Percentiles rank a stretch among this genome's conserved stretches.
These are phyloP conservation scores for Ballota nigra DNA, from an alignment of 257 asterid species.

Conservation along the genomic window DNA sequence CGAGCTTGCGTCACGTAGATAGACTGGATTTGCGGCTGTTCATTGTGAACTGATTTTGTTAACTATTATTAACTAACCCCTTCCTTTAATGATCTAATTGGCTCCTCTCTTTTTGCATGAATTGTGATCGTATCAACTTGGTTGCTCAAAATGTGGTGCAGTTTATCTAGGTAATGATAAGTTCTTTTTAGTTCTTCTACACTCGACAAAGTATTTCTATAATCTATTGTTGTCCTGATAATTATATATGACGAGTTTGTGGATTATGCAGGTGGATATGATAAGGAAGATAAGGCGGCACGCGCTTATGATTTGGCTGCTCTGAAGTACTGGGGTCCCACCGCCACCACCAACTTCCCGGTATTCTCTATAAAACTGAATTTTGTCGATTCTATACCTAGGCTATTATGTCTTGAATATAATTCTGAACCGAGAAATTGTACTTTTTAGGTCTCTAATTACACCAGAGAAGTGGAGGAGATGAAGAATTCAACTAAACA, in stretches of 20 bases:
- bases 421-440: slow-evolving; percentile 3
- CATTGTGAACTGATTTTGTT: neutral
- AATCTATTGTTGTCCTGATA: neutral
- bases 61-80: neutral
- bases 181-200: neutral
- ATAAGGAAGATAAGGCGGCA: slow-evolving; percentile 92
- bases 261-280: slow-evolving; percentile 73
- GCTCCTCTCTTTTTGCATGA: slow-evolving; percentile 36
- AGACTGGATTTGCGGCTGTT: neutral
- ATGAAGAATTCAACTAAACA: slow-evolving; percentile 76
- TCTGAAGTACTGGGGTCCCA: slow-evolving; percentile 88
- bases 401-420: neutral
- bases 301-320: slow-evolving; percentile 90
- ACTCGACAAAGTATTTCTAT: neutral
- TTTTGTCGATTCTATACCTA: neutral
- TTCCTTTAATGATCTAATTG: slow-evolving; percentile 14
- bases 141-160: slow-evolving; percentile 39
- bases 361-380: slow-evolving; percentile 25
- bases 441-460: slow-evolving; percentile 50
- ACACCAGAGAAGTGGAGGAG: slow-evolving; percentile 68
- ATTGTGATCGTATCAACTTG: slow-evolving; percentile 21
- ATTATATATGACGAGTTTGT: slow-evolving; percentile 7
- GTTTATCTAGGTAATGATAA: slow-evolving; percentile 82
- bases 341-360: slow-evolving; percentile 86
- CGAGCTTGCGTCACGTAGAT: too few species aligned